Evolutionary conservation across 768 basidiomycete species (phyloP).

Genomic region (Arthromyces matolae): DNA sequence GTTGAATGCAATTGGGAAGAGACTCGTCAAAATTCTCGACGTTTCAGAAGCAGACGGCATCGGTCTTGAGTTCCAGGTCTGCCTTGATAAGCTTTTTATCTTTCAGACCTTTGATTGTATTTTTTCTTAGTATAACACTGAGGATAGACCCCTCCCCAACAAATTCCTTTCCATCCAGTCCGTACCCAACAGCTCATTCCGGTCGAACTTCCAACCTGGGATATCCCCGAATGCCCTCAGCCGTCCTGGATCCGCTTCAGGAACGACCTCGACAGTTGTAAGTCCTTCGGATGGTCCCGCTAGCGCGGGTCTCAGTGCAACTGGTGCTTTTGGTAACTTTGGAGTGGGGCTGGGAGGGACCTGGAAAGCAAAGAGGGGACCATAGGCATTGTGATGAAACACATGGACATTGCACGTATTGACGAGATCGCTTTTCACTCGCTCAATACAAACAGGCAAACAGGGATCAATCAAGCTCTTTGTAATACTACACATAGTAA

Average conservation of each 20-base stretch:
- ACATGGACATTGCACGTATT: background rate
- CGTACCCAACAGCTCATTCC: slow-evolving; percentile 61
- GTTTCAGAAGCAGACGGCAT: slow-evolving; percentile 81
- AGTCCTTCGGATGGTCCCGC: slow-evolving; percentile 10
- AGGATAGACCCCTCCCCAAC: slow-evolving; percentile 75
- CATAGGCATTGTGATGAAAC: background rate
- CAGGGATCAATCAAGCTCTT: too few species aligned
- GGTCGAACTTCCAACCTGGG: slow-evolving; percentile 54
- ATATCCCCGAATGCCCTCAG: slow-evolving; percentile 15
- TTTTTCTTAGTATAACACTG: slow-evolving; percentile 69
- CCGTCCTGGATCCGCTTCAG: slow-evolving; percentile 14
- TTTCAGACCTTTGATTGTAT: background rate
- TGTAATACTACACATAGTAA: too few species aligned
- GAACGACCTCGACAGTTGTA: background rate
- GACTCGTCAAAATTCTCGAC: slow-evolving; percentile 77
- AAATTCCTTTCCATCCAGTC: slow-evolving; percentile 81
- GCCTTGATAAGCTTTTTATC: too few species aligned
- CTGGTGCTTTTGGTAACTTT: slow-evolving; percentile 30
- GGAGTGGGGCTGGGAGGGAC: slow-evolving; percentile 23
- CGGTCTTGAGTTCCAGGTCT: slow-evolving; percentile 87
- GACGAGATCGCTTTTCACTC: slow-evolving; percentile 3
- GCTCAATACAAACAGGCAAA: background rate
- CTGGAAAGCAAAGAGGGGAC: slow-evolving; percentile 24
- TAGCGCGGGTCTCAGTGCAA: slow-evolving; percentile 13
- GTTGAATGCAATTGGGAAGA: slow-evolving; percentile 81